These are phyloP conservation scores for Funneliformis mosseae DNA, from an alignment of 192 early-diverging fungal genomes.

Conservation along the genomic window DNA sequence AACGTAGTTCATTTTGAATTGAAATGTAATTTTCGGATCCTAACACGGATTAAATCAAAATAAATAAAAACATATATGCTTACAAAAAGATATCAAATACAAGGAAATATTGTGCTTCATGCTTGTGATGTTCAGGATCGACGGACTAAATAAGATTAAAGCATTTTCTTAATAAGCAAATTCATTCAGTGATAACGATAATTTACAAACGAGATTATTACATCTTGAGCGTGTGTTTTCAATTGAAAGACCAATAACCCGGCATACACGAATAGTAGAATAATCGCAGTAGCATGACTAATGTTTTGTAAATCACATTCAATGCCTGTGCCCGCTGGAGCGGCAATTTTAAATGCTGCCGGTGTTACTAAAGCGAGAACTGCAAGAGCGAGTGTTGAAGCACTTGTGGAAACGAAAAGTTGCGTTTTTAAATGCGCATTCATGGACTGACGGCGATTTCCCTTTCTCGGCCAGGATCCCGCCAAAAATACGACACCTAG, in stretches of 20 bases:
- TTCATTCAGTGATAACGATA: no score
- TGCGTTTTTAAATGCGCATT: conserved; percentile 16
- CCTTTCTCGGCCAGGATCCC: conserved; percentile 67
- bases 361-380: conserved; percentile 62
- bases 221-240: conserved; percentile 67
- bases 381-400: conserved; percentile 60
- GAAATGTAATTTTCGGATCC: conserved; percentile 33
- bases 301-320: conserved; percentile 56
- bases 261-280: conserved; percentile 63
- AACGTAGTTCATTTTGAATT: conserved; percentile 44
- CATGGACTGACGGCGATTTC: conserved; percentile 37
- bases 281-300: conserved; percentile 63
- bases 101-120: conserved; percentile 27
- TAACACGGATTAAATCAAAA: background rate
- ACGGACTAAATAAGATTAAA: background rate
- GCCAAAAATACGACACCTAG: conserved; percentile 79
- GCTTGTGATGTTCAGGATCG: background rate
- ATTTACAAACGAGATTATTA: background rate
- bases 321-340: conserved; percentile 36
- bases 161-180: no score
- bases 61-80: background rate
- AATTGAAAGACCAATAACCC: conserved; percentile 79
- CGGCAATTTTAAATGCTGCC: conserved; percentile 60
- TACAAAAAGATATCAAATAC: conserved; percentile 32
- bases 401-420: conserved; percentile 59